Conservation (phyloP, 192 early-diverging fungal species). For the Backusella circina region DNA sequence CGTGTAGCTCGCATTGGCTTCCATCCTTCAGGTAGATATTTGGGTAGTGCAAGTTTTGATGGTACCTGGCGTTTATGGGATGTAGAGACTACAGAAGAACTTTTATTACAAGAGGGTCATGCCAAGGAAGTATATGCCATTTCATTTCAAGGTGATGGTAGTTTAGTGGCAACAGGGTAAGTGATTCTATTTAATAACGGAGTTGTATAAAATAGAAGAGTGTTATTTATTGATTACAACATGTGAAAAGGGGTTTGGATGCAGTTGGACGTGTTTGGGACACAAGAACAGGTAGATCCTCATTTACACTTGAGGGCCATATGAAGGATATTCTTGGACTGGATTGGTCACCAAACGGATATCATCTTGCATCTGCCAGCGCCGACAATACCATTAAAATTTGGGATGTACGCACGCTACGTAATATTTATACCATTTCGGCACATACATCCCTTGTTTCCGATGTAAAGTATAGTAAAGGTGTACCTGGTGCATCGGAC, state of each 20-base stretch:
- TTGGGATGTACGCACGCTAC: slow-evolving; percentile 85
- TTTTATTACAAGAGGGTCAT: slow-evolving; percentile 94
- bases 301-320: slow-evolving; percentile 88
- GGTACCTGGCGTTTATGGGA: slow-evolving; percentile 98
- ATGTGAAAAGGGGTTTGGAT: slow-evolving; percentile 73
- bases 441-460: slow-evolving; percentile 90
- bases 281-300: slow-evolving; percentile 83
- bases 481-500: slow-evolving; percentile 27
- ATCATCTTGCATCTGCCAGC: slow-evolving; percentile 87
- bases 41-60: slow-evolving; percentile 76
- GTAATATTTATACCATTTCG: slow-evolving; percentile 78
- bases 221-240: slow-evolving; percentile 10
- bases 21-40: slow-evolving; percentile 84
- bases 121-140: slow-evolving; percentile 91
- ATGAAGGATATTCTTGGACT: slow-evolving; percentile 84
- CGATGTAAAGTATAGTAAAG: slow-evolving; percentile 68
- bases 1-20: slow-evolving; percentile 85
- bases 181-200: background rate
- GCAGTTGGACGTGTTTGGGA: slow-evolving; percentile 96
- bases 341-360: slow-evolving; percentile 92
- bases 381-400: slow-evolving; percentile 90
- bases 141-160: slow-evolving; percentile 89
- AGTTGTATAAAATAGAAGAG: background rate
- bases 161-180: slow-evolving; percentile 83
- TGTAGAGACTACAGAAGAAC: slow-evolving; percentile 64